Base-by-base conservation (phyloP, 352 stramenopile genomes). In the Phytophthora syringae region DNA sequence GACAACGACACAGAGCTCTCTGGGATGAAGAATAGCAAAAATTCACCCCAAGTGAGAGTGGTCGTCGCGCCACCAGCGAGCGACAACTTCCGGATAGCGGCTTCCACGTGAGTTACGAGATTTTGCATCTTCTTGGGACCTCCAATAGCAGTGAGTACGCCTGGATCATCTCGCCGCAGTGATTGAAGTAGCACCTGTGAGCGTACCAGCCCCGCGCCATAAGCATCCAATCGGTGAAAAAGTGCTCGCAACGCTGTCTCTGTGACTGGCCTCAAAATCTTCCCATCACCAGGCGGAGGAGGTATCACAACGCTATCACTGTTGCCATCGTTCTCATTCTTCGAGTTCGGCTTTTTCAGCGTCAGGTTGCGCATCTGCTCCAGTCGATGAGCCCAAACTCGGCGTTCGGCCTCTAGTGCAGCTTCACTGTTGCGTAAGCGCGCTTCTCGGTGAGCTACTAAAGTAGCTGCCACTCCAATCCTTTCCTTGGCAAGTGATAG, bases 21-120 rank as follows among this genome's bases (percentile, higher is more conserved):
- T 0, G 83, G 85, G 45, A 93, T 82, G 44, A 92, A 92, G 7
- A 88, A 56, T 5, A 93, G 64, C 58, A 93, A 20, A 32, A 94
- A 79, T 59, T 94, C 83, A 25, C 85, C 85, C 85, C 85, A 94
- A n/a, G 83, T 92, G 22, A 90, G 54, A 6, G 70, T 88, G 1
- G 24, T 15, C 54, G 44, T 61, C 7, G 32, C 39, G 36, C 45
- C 27, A 27, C 52, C 44, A 51, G 22, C 44, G 20, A 58, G 18
- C 7, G 78, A 78, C 12, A 74, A 53, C 37, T 73, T 65, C 2
- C 63, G 61, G 11, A 87, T 47, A 16, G 44, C 60, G 18, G 52
- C 47, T 42, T 89, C 76, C 5, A 92, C 49, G 20, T 89, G 72
- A 9, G 62, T 57, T 7, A 82, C 56, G 3, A 90, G 67, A 18